A percentile compares a stretch with the other conserved stretches of the same genome.
phyloP scores from a whole-genome alignment of 768 basidiomycete species.

The Strobilomyces dryophilus region DNA sequence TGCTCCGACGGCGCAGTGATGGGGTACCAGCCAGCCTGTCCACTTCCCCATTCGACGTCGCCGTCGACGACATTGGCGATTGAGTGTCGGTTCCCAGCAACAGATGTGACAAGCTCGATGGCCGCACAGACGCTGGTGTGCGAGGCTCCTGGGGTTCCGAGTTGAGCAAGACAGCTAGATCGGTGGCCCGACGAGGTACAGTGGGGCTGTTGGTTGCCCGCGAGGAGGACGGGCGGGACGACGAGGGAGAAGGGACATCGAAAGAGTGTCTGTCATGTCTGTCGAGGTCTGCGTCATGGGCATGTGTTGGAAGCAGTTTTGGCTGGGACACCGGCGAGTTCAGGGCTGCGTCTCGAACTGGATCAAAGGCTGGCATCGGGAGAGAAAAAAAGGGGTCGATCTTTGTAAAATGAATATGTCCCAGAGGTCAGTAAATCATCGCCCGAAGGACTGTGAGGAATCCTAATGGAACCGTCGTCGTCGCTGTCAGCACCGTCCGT shows the following conservation, averaged over 20 bases:
- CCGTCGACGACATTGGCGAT: conserved; percentile 19
- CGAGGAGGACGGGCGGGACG: conserved; percentile 34
- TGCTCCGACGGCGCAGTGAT: conserved; percentile 29
- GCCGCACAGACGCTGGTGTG: conserved; percentile 33
- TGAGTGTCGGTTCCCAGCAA: conserved; percentile 29
- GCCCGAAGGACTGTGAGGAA: conserved; percentile 1
- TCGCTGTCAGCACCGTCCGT: conserved; percentile 4
- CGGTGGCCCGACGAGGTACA: conserved; percentile 60
- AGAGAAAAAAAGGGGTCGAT: background rate
- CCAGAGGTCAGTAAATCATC: conserved; percentile 13
- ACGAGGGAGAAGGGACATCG: conserved; percentile 35
- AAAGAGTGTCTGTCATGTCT: conserved; percentile 26
- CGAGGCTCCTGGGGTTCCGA: conserved; percentile 43
- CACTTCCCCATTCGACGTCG: conserved; percentile 20
- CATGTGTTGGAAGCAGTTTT: conserved; percentile 30
- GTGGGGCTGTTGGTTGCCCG: conserved; percentile 42
- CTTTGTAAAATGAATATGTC: background rate
- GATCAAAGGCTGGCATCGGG: conserved; percentile 60
- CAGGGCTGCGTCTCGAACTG: conserved; percentile 81
- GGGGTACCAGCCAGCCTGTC: conserved; percentile 23
- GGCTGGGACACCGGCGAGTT: conserved; percentile 63
- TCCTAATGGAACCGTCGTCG: conserved; percentile 6
- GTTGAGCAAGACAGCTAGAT: conserved; percentile 76
- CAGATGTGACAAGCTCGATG: conserved; percentile 44
- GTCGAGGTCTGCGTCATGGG: conserved; percentile 24